Base-by-base conservation (phyloP, 2,329 filamentous ascomycete species). In the Lachnellula cervina region DNA sequence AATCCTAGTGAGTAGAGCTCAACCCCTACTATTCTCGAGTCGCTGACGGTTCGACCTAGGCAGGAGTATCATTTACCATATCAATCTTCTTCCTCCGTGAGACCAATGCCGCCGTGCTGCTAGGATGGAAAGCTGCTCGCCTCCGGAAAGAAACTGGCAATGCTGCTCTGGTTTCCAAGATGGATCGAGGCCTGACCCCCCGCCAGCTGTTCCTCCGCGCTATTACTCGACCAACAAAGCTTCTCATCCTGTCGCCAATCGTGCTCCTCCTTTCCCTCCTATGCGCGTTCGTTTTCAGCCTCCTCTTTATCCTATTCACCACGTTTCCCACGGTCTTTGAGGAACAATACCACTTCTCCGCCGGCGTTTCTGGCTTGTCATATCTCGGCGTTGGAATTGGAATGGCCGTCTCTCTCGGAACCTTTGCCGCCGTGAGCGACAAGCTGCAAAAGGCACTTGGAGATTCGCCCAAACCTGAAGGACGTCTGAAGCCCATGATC, bases 131-230 rank as follows among this genome's bases (percentile, higher is more conserved):
- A 62, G 69, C 72, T 0, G 58, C 58, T 14, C 67, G 68, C 4
- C 73, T 84, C 2, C 74, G 74, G 3, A 74, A 74, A 55, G 71
- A 77, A 51, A 81, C 78, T 0, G 77, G 79, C 17, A 83, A 84
- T 57, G 52, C 57, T 0, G 59, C 68, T 13, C 66, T 86, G 5
- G 80, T 80, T 0, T 79, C 78, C 25, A 58, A 57, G 51, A 54
- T 67, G 17, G 66, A 68, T 49, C 51, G 53, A 14, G 66, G 67
- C 17, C 57, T 68, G 5, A 66, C 69, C 0, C 59, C 70, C 1
- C 53, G 59, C 5, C 62, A 70, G 45, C 55, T 73, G 1, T 66
- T 76, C 55, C 48, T 60, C 14, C 62, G 66, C 28, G 69, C 71
- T 25, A 68, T 75, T 17, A 59, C 70, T 28, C 71, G 74, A 19